Percentiles rank a stretch among this genome's conserved stretches.
phyloP scores from a whole-genome alignment of 805 yeast genomes.

The Cyberlindnera galapagoensis region DNA sequence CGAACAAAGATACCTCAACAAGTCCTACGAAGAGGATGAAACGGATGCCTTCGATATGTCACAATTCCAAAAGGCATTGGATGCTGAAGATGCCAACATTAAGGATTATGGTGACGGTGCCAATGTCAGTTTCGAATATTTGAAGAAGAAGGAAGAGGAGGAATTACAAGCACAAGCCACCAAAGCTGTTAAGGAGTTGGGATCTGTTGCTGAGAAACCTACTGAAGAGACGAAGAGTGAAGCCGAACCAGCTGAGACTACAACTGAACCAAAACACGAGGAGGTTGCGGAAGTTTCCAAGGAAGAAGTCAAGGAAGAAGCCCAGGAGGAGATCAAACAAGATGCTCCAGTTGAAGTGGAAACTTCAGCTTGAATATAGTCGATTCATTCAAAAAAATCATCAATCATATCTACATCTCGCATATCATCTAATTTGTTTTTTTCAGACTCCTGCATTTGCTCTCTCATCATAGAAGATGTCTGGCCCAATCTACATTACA shows the following conservation, averaged over 20 bases:
- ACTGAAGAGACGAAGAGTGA: slow-evolving; percentile 10
- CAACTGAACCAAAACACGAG: slow-evolving; percentile 17
- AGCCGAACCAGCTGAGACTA: slow-evolving; percentile 29
- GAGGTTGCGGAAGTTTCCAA: slow-evolving; percentile 4
- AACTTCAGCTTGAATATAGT: slow-evolving; percentile 1
- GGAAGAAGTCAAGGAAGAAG: slow-evolving; percentile 26
- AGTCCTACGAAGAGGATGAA: slow-evolving; percentile 42
- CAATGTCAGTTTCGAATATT: slow-evolving; percentile 29
- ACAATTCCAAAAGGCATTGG: slow-evolving; percentile 33
- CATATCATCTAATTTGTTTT: no score
- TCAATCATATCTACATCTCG: no score
- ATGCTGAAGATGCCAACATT: slow-evolving; percentile 31
- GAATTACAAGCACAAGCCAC: no score
- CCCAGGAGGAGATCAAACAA: slow-evolving; percentile 2
- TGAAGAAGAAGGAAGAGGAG: slow-evolving; percentile 12
- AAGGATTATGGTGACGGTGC: slow-evolving; percentile 37
- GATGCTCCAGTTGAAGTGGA: slow-evolving; percentile 1
- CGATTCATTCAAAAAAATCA: no score
- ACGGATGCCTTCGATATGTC: slow-evolving; percentile 35
- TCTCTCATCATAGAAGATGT: no score
- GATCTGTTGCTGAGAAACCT: no score
- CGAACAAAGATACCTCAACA: slow-evolving; percentile 52
- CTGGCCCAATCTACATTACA: slow-evolving; percentile 13
- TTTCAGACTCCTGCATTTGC: no score
- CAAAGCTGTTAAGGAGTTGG: no score